Evolutionary conservation across 78 protist species (phyloP), one percentile per base, ranked within the genome.

Genomic region (Dictyostelium firmibasis): DNA sequence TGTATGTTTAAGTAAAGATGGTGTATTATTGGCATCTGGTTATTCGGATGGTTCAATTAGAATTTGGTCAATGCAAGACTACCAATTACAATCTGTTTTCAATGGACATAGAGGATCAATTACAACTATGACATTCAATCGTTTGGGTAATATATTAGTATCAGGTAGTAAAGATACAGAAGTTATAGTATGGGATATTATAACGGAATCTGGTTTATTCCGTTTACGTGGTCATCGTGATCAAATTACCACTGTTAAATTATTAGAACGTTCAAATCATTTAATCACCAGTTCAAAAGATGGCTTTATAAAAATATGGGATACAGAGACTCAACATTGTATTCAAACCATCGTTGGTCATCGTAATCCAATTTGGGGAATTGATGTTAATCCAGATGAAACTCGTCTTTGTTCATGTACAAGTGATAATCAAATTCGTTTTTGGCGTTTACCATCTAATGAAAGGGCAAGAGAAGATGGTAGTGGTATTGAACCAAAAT

Each of bases 111-210:
- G 83, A 11, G 50, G 91, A 2, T 82, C 98, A 0, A 95, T 98
- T 14, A 53, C 94, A 38, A 35, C 74, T 3, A 47, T 98, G n/a
- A 25, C 62, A 10, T 98, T 97, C 83, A 67, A 92, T 60, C 25
- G 13, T 3, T 67, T 79, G 6, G 99, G 97, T 16, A 14, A 91
- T 29, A 57, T 33, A 47, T 97, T 99, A 10, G 91, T 84, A 7
- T 95, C 98, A 7, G 99, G 99, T 47, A 9, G 95, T 1, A 33
- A 11, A 13, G 99, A 99, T 92, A 97, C 98, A 0, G 96, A 97
- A 84, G 44, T 98, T 11, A 87, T 98, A 0, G 95, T 98, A 6
- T 99, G 99, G 99, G 99, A 99, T 50, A 76, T 97, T 20, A 93
- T 96, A 9, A 95, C 95, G 5, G 98, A 98, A 84, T 9, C 86